Percentiles rank a stretch among this genome's conserved stretches.
phyloP scores from a whole-genome alignment of 2,329 filamentous ascomycete genomes.

The Phyllosticta ampelicida region DNA sequence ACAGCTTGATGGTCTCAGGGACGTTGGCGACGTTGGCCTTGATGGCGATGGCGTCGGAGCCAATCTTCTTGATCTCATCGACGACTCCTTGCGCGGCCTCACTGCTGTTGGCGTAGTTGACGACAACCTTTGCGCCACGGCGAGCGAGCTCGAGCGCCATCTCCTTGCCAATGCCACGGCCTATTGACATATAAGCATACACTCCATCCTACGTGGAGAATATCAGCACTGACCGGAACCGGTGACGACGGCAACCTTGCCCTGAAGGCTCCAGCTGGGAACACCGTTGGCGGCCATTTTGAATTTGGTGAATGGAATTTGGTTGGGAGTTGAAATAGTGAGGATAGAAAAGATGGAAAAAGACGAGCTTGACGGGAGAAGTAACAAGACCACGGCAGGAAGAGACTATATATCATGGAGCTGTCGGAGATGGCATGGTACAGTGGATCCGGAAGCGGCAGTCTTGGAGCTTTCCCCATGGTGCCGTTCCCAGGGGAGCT shows the following conservation, averaged over 20 bases:
- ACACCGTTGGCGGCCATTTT: constrained; percentile 28
- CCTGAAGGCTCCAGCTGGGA: constrained; percentile 41
- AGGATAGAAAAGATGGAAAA: neutral
- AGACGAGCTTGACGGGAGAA: neutral
- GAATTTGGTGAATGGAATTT: constrained; percentile 12
- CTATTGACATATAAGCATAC: constrained; percentile 24
- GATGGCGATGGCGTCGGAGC: constrained; percentile 52
- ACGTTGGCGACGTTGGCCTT: constrained; percentile 59
- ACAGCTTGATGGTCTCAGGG: constrained; percentile 50
- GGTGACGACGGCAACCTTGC: constrained; percentile 45
- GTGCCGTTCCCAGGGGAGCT: neutral
- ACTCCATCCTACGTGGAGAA: neutral
- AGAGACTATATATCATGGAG: constrained; percentile 4
- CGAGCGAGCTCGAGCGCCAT: constrained; percentile 56
- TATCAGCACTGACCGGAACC: constrained; percentile 33
- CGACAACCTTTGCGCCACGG: constrained; percentile 54
- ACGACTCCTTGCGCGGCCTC: constrained; percentile 57
- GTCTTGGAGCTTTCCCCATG: neutral
- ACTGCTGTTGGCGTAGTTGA: constrained; percentile 57
- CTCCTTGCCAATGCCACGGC: constrained; percentile 55
- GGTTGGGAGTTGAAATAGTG: neutral
- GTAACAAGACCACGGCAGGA: neutral
- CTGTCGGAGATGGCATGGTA: neutral
- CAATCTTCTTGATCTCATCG: constrained; percentile 53
- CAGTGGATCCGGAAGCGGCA: neutral